These are phyloP conservation scores for Rosa chinensis DNA, from an alignment of 306 rosid species.

Conservation along the genomic window DNA sequence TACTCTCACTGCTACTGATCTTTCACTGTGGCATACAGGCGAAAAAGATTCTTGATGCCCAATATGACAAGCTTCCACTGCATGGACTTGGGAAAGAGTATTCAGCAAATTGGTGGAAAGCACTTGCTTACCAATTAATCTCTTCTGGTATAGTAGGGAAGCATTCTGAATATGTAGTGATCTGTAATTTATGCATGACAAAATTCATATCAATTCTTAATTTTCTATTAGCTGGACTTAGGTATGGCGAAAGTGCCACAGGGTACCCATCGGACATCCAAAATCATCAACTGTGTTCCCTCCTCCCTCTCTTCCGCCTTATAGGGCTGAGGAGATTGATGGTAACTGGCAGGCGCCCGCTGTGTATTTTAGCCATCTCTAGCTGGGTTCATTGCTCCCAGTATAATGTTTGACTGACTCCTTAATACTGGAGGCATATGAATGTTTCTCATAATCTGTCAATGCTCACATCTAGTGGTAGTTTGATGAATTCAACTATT, in stretches of 20 bases:
- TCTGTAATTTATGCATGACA: neutral
- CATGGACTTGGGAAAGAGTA: slow-evolving; percentile 84
- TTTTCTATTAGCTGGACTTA: neutral
- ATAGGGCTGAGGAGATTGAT: neutral
- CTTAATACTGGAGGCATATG: neutral
- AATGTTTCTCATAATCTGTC: neutral
- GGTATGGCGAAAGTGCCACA: neutral
- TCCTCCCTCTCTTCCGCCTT: neutral
- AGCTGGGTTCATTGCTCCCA: neutral
- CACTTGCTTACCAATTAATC: slow-evolving; percentile 67
- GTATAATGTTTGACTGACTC: neutral
- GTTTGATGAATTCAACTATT: neutral
- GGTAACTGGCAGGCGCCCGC: neutral
- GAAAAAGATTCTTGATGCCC: slow-evolving; percentile 59
- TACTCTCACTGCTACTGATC: slow-evolving; percentile 14
- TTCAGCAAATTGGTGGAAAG: slow-evolving; percentile 92
- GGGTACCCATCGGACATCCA: neutral
- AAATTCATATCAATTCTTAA: neutral
- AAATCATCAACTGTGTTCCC: neutral
- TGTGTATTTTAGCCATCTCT: neutral
- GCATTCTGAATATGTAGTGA: slow-evolving; percentile 15
- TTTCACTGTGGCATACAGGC: slow-evolving; percentile 55
- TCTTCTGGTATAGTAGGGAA: slow-evolving; percentile 54
- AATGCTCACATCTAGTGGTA: neutral
- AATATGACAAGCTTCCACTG: slow-evolving; percentile 81